Evolutionary conservation across 768 basidiomycete species (phyloP).

Genomic region (Leucocoprinus sp.): DNA sequence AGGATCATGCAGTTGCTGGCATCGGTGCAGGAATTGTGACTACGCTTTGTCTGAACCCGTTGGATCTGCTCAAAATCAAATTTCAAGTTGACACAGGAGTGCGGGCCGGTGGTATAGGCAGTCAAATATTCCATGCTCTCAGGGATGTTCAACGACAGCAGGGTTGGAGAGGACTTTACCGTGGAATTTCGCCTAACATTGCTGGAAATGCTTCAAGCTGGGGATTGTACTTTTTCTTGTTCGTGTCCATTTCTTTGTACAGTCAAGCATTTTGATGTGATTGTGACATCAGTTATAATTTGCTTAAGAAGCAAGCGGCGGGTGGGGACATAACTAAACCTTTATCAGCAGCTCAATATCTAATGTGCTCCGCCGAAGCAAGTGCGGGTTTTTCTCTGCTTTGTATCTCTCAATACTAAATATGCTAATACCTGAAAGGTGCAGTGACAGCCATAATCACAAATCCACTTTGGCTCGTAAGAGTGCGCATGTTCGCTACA

Average conservation of each 20-base stretch:
- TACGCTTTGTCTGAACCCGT: conserved; percentile 93
- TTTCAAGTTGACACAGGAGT: conserved; percentile 78
- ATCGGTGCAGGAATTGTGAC: conserved; percentile 89
- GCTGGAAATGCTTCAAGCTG: conserved; percentile 94
- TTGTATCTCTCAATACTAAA: conserved; percentile 10
- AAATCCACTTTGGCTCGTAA: conserved; percentile 96
- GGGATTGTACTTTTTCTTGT: conserved; percentile 99
- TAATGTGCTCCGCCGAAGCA: conserved; percentile 90
- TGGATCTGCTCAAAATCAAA: conserved; percentile 92
- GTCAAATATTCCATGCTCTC: conserved; percentile 70
- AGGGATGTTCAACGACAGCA: conserved; percentile 62
- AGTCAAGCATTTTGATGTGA: neutral
- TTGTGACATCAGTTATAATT: conserved; percentile 65
- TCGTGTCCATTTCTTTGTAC: conserved; percentile 26
- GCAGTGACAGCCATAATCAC: conserved; percentile 90
- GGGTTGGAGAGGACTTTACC: conserved; percentile 83
- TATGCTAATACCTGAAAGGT: conserved; percentile 39
- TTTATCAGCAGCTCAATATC: conserved; percentile 70
- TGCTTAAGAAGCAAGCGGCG: conserved; percentile 77
- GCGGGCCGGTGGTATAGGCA: conserved; percentile 52
- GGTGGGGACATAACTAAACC: conserved; percentile 56
- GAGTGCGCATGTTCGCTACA: conserved; percentile 95
- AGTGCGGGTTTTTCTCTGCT: conserved; percentile 69
- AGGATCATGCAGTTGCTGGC: conserved; percentile 96
- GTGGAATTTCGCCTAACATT: conserved; percentile 83